Percentiles rank a stretch among this genome's conserved stretches.
Conservation (phyloP, 2,329 filamentous ascomycete species). For the Ascochyta lentis region DNA sequence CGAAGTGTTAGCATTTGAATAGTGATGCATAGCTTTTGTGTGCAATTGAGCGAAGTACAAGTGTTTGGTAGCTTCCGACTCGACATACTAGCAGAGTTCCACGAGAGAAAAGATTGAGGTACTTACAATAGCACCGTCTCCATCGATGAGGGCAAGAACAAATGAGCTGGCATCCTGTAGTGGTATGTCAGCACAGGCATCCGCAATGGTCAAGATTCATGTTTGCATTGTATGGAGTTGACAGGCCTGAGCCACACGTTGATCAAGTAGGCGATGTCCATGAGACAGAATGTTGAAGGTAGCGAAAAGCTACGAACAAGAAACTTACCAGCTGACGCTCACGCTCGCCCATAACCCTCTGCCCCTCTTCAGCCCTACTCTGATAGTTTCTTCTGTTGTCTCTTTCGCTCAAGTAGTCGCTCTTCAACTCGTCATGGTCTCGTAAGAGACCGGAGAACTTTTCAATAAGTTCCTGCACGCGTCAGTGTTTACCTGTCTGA, state of each 20-base stretch:
- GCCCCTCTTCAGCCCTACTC: conserved; percentile 27
- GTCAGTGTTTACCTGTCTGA: conserved; percentile 29
- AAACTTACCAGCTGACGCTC: conserved; percentile 36
- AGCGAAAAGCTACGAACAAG: not conserved
- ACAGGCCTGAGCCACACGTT: not conserved
- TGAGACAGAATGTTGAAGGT: not conserved
- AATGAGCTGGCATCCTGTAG: conserved; percentile 50
- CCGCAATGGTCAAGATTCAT: too few relatives aligned
- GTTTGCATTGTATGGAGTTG: not conserved
- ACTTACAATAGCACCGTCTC: conserved; percentile 57
- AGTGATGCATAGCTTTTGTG: not conserved
- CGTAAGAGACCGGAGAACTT: conserved; percentile 34
- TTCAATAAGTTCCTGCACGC: conserved; percentile 39
- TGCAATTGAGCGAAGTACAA: not conserved
- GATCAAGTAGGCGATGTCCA: not conserved
- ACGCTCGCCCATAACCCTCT: conserved; percentile 27
- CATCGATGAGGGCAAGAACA: conserved; percentile 56
- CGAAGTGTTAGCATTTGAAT: not conserved
- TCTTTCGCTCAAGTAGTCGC: conserved; percentile 42
- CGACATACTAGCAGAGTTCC: not conserved
- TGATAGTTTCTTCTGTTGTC: conserved; percentile 44
- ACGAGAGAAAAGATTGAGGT: not conserved
- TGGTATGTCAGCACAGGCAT: conserved; percentile 3
- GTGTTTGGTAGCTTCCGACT: not conserved
- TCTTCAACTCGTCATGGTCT: conserved; percentile 36